phyloP scores from a whole-genome alignment of 179 eudicot species.

The Beta lomatogona region DNA sequence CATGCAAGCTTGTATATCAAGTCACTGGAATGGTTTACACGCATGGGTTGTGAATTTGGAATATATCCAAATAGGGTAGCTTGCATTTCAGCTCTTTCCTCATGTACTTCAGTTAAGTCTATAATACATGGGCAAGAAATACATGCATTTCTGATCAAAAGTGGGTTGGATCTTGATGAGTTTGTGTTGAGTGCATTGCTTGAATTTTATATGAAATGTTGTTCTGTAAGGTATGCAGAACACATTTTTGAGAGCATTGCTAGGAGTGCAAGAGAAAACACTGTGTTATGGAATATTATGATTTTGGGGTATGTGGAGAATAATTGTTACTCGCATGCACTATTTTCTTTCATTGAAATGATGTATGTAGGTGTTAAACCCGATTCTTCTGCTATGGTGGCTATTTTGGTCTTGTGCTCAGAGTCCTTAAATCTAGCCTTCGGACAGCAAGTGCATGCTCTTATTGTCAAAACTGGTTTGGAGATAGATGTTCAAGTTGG shows the following conservation, averaged over 20 bases:
- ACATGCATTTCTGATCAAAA: constrained; percentile 45
- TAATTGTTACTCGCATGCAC: constrained; percentile 47
- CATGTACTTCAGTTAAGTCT: constrained; percentile 52
- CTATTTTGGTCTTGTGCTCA: constrained; percentile 56
- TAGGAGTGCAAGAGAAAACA: constrained; percentile 35
- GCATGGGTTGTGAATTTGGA: constrained; percentile 47
- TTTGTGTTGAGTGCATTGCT: constrained; percentile 61
- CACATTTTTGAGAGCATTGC: constrained; percentile 35
- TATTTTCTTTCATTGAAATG: constrained; percentile 50
- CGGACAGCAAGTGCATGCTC: constrained; percentile 63
- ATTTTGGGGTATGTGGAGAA: constrained; percentile 67
- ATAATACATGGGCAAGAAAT: constrained; percentile 49
- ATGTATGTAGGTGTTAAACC: constrained; percentile 46
- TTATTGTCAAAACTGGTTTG: constrained; percentile 46
- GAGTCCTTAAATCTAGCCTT: constrained; percentile 34
- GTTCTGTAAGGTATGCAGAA: constrained; percentile 43
- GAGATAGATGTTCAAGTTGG: constrained; percentile 55
- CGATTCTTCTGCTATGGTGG: constrained; percentile 58
- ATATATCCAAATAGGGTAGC: constrained; percentile 54
- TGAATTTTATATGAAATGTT: constrained; percentile 65
- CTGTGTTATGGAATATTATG: constrained; percentile 70
- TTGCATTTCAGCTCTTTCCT: constrained; percentile 59
- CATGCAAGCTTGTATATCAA: constrained; percentile 26
- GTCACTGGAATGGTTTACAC: constrained; percentile 39
- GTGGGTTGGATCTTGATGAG: constrained; percentile 54